Conservation (phyloP, 805 yeast species). For the Ogataea nitratoaversa region DNA sequence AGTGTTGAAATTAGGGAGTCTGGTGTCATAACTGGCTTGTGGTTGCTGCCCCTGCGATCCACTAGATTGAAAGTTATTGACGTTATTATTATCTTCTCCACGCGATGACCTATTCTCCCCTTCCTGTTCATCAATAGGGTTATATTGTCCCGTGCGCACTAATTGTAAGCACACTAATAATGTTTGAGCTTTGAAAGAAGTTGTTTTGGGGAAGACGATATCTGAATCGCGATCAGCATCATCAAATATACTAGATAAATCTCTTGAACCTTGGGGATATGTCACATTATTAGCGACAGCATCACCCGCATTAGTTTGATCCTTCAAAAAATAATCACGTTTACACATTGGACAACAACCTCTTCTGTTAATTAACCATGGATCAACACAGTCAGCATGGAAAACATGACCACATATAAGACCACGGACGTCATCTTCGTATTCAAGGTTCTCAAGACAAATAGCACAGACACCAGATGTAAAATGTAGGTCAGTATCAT, state of each 20-base stretch:
- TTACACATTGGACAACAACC: constrained; percentile 87
- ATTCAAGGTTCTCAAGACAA: constrained; percentile 64
- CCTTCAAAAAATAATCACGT: constrained; percentile 53
- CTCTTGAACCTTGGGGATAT: constrained; percentile 17
- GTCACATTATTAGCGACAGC: neutral
- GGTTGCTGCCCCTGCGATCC: neutral
- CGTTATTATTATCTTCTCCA: neutral
- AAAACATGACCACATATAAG: constrained; percentile 79
- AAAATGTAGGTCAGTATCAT: constrained; percentile 37
- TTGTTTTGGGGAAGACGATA: constrained; percentile 21
- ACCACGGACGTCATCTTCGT: constrained; percentile 64
- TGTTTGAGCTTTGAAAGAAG: constrained; percentile 24
- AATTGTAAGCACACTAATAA: constrained; percentile 19
- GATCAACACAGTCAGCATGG: constrained; percentile 75
- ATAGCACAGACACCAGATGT: constrained; percentile 75
- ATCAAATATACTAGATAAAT: constrained; percentile 22
- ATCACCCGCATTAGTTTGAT: constrained; percentile 3
- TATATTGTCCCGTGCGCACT: constrained; percentile 13
- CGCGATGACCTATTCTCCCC: neutral
- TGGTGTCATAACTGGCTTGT: neutral
- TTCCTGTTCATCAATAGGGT: neutral
- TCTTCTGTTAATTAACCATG: constrained; percentile 71
- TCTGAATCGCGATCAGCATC: constrained; percentile 16
- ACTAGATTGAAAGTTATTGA: neutral
- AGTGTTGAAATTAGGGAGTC: constrained; percentile 7